phyloP scores from a whole-genome alignment of 2,329 filamentous ascomycete species.

The Fusarium stilboides region DNA sequence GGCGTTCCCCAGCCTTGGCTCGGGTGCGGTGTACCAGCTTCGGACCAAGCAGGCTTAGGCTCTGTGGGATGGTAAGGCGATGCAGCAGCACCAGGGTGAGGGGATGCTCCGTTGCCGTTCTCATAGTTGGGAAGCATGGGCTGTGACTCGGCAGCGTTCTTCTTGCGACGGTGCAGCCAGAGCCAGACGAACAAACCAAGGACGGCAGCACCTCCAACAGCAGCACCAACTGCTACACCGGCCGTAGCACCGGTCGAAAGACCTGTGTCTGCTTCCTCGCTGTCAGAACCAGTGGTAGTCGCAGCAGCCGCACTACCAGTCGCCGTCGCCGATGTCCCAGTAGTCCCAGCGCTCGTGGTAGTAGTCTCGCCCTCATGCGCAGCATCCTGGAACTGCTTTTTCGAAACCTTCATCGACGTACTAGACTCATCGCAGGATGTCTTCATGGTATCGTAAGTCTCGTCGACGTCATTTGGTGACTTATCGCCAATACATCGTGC shows the following conservation, averaged over 20 bases:
- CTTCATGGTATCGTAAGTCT: slow-evolving; percentile 62
- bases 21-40: slow-evolving; percentile 13
- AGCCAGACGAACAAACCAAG: slow-evolving; percentile 47
- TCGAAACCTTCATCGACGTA: slow-evolving; percentile 60
- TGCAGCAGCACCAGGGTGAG: background rate
- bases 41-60: slow-evolving; percentile 38
- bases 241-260: slow-evolving; percentile 58
- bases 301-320: slow-evolving; percentile 7
- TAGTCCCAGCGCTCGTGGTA: slow-evolving; percentile 4
- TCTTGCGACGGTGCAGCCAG: slow-evolving; percentile 50
- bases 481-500: slow-evolving; percentile 62
- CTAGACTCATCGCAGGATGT: slow-evolving; percentile 61
- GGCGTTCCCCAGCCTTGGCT: slow-evolving; percentile 21
- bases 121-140: slow-evolving; percentile 52
- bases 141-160: slow-evolving; percentile 49
- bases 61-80: slow-evolving; percentile 44
- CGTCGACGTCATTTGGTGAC: slow-evolving; percentile 55
- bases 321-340: slow-evolving; percentile 10
- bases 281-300: background rate
- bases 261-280: slow-evolving; percentile 21
- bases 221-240: slow-evolving; percentile 59
- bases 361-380: slow-evolving; percentile 28
- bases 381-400: slow-evolving; percentile 58
- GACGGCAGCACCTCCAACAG: slow-evolving; percentile 49
- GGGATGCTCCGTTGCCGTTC: slow-evolving; percentile 11